A percentile compares a stretch with the other conserved stretches of the same genome.
Conservation (phyloP, 805 yeast species). For the Kodamaea hsintzibuensis region DNA sequence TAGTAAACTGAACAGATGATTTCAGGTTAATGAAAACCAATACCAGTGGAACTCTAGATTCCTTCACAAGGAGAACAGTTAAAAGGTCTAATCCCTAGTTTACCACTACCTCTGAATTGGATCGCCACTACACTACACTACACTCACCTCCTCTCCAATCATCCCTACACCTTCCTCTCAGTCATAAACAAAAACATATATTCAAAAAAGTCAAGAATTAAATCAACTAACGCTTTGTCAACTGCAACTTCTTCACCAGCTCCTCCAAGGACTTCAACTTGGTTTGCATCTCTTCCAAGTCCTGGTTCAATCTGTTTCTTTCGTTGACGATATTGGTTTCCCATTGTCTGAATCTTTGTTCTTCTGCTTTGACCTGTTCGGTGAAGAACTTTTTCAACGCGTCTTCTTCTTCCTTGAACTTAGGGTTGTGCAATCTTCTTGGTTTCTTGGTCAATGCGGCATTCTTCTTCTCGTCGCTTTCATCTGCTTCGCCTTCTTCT, state of each 20-base stretch:
- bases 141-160: too few relatives aligned
- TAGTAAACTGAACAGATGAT: too few relatives aligned
- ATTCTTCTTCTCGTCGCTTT: conserved; percentile 21
- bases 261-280: conserved; percentile 75
- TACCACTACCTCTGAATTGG: too few relatives aligned
- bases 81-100: too few relatives aligned
- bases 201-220: conserved; percentile 1
- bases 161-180: neutral
- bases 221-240: conserved; percentile 28
- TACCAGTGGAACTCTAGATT: too few relatives aligned
- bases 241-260: conserved; percentile 61
- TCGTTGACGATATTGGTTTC: conserved; percentile 94
- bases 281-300: conserved; percentile 83
- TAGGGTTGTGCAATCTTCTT: conserved; percentile 73
- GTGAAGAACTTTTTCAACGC: conserved; percentile 91
- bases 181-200: conserved; percentile 2
- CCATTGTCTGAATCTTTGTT: conserved; percentile 98
- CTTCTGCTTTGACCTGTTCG: conserved; percentile 94
- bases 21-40: too few relatives aligned
- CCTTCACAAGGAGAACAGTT: too few relatives aligned
- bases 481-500: conserved; percentile 26
- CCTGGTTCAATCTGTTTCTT: conserved; percentile 90
- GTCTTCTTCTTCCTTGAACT: conserved; percentile 95
- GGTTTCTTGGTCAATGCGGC: conserved; percentile 42
- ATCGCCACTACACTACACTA: too few relatives aligned